Evolutionary conservation across 2,329 filamentous ascomycete species (phyloP), one percentile per base, ranked within the genome.

Genomic region (Coniochaeta hoffmannii): DNA sequence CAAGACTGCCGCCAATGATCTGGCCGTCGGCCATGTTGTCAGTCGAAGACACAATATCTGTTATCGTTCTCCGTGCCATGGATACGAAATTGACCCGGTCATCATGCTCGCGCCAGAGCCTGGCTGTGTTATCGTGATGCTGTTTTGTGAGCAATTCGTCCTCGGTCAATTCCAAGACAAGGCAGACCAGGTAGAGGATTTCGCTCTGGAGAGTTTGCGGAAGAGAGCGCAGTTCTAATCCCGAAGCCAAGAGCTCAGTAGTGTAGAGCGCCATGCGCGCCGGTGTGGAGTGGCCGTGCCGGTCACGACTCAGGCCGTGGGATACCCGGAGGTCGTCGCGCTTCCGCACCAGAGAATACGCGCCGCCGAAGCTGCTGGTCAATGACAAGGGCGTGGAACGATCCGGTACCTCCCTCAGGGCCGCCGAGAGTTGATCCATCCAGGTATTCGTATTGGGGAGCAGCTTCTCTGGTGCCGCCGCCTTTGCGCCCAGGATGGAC

Each of bases 241-340:
- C 70, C 3, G 69, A 67, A 1, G 68, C 64, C 0, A 91, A 66
- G 0, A 94, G 66, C 51, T 78, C 78, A 6, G 77, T 75, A 0
- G 83, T 80, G 66, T 91, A 96, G 51, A 87, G 76, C 1, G 87
- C 83, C 73, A 95, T 88, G 55, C 93, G 80, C 14, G 89, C 81
- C 1, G 90, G 83, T 54, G 88, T 76, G 1, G 90, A 90, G 31
- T 85, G 82, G 0, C 88, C 88, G 60, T 82, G 80, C 4, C 79
- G 74, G 65, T 96, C 91, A 44, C 86, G 77, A 31, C 73, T 66
- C 56, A 61, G 58, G 7, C 63, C 12, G 1, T 41, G 56, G 2
- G 50, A 17, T 36, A n/a, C 59, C 58, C 49, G 57, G 61, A 26
- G 64, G 54, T n/a, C n/a, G 0, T 66, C 55, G 4, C 63, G 60